phyloP scores from a whole-genome alignment of 306 rosid species.

The Quercus engelmannii region DNA sequence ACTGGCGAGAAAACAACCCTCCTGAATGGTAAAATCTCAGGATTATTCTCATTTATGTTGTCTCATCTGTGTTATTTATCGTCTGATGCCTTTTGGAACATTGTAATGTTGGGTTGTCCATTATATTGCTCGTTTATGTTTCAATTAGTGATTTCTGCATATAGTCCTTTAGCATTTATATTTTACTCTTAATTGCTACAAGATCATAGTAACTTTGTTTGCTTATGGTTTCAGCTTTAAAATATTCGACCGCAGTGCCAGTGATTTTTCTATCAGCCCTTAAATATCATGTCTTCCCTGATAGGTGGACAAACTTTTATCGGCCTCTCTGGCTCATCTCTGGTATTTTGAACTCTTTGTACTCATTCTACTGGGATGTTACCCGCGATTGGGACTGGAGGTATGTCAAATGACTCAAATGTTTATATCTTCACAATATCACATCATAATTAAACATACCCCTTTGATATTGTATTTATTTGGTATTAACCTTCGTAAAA shows the following conservation, averaged over 20 bases:
- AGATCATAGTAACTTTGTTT: slow-evolving; percentile 26
- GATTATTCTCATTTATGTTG: background rate
- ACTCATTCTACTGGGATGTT: slow-evolving; percentile 99
- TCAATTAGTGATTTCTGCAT: background rate
- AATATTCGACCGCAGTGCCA: slow-evolving; percentile 93
- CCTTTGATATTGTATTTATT: background rate
- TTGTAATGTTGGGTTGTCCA: slow-evolving; percentile 2
- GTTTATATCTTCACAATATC: slow-evolving; percentile 10
- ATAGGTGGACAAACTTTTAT: slow-evolving; percentile 78
- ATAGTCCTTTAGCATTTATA: no score
- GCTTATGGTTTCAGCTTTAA: slow-evolving; percentile 77
- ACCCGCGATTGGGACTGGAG: slow-evolving; percentile 97
- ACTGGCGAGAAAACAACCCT: slow-evolving; percentile 75
- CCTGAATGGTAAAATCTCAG: slow-evolving; percentile 69
- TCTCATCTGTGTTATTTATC: background rate
- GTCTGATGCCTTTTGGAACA: background rate
- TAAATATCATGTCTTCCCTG: slow-evolving; percentile 85
- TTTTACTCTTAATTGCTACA: background rate
- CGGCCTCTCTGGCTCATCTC: slow-evolving; percentile 98
- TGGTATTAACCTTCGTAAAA: no score
- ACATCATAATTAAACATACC: background rate
- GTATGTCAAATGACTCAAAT: slow-evolving; percentile 44
- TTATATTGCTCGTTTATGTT: background rate
- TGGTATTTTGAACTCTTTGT: slow-evolving; percentile 76
- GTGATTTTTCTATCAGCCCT: slow-evolving; percentile 94